Evolutionary conservation across 1,284 basidiomycete species (phyloP).

Genomic region (Entoloma clypeatum): DNA sequence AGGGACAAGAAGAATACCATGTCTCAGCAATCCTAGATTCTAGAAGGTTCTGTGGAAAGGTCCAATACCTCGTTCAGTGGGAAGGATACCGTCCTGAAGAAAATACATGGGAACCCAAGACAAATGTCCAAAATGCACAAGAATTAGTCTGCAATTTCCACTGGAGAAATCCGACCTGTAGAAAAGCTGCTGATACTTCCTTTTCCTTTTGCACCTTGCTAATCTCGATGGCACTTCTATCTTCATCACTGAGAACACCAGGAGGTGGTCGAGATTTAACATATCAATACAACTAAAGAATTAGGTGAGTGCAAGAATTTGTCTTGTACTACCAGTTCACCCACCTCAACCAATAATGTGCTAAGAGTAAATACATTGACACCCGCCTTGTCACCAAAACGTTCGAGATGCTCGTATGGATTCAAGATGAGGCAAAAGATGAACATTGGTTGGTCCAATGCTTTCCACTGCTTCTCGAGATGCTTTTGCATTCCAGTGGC

Average conservation of each 20-base stretch:
- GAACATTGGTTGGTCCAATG: slow-evolving; percentile 23
- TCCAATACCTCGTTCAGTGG: too few species aligned
- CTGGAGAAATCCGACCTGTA: too few species aligned
- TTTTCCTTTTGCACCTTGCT: slow-evolving; percentile 14
- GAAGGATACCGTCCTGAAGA: too few species aligned
- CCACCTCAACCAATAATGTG: slow-evolving; percentile 19
- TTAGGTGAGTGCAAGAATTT: background rate
- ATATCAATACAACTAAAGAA: slow-evolving; percentile 19
- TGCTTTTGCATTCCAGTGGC: slow-evolving; percentile 20
- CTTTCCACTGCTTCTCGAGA: slow-evolving; percentile 25
- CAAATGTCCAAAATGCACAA: too few species aligned
- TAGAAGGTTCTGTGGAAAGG: too few species aligned
- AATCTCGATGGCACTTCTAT: slow-evolving; percentile 1
- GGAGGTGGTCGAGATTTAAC: slow-evolving; percentile 16
- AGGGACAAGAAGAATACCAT: too few species aligned
- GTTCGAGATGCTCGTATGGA: slow-evolving; percentile 21
- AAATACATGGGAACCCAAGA: too few species aligned
- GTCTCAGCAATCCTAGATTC: too few species aligned
- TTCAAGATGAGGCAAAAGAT: slow-evolving; percentile 23
- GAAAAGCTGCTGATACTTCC: slow-evolving; percentile 18
- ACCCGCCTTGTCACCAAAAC: slow-evolving; percentile 24
- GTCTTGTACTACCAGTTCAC: slow-evolving; percentile 5
- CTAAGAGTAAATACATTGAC: slow-evolving; percentile 21
- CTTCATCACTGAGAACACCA: slow-evolving; percentile 9
- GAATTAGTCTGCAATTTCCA: too few species aligned